Base-by-base conservation (phyloP, 352 stramenopile genomes). In the Peronospora tabacina region DNA sequence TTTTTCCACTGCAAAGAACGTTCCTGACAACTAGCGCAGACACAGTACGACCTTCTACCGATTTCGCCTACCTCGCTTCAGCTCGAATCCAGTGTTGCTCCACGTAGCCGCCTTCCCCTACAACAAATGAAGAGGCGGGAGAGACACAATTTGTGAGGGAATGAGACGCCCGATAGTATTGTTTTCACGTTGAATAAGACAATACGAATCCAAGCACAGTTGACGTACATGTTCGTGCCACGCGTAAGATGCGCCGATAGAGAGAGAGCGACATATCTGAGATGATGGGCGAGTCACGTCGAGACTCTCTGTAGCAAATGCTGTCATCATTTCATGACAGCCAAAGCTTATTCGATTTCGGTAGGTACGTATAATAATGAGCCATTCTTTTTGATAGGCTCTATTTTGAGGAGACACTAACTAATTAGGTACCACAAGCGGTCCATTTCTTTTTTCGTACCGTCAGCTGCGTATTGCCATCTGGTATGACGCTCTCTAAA, bases 211-310 rank as follows among this genome's bases (percentile, higher is more conserved):
- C 37, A 28, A 49, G 37, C 10, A n/a, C n/a, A n/a, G 30, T 26
- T 11, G 38, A 73, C 77, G 47, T 72, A 91, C 80, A 91, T 50
- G 63, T 81, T 16, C 78, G 52, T 6, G 77, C 81, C 15, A 84
- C 66, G 43, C 81, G 81, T 40, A 91, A 60, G 36, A 89, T 74
- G 53, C 77, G 81, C 33, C 75, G 73, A 47, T 90, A 89, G 30
- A 89, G 74, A 42, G 75, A 55, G 17, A 87, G 59, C 50, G 74
- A 75, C 53, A 72, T 68, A 17, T 19, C 12, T 49, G 16, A 32
- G 29, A 45, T 56, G 26, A 48, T 19, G 38, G n/a, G 17, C 56
- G 45, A 56, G 56, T 64, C 16, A 26, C 40, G 49, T 52, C 20
- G 20, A 32, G n/a, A n/a, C n/a, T n/a, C n/a, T n/a, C n/a, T n/a